These are phyloP conservation scores for Penicillium griseofulvum DNA, from an alignment of 2,329 filamentous ascomycete species.

Conservation along the genomic window DNA sequence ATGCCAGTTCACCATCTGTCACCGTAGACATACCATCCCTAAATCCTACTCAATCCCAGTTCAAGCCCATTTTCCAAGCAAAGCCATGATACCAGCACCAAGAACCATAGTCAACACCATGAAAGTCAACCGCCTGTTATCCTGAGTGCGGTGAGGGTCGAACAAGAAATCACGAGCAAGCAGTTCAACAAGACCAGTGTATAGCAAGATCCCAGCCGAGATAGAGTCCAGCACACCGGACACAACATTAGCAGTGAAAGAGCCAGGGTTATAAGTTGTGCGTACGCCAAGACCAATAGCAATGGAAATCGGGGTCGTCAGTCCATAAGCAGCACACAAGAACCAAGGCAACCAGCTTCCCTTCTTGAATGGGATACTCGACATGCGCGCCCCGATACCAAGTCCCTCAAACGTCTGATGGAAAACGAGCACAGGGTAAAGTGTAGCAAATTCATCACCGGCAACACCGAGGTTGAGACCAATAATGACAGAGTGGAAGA, in stretches of 20 bases:
- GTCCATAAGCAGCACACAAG: slow-evolving; percentile 49
- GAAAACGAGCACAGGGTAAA: slow-evolving; percentile 62
- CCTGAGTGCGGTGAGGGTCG: slow-evolving; percentile 46
- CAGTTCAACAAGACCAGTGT: slow-evolving; percentile 52
- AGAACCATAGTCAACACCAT: slow-evolving; percentile 44
- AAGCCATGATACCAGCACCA: slow-evolving; percentile 48
- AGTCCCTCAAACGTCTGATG: slow-evolving; percentile 64
- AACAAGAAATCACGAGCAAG: slow-evolving; percentile 53
- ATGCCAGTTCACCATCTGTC: not conserved
- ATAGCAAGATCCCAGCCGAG: slow-evolving; percentile 51
- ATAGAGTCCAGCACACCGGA: slow-evolving; percentile 49
- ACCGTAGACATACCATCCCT: not conserved
- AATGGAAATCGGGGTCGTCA: slow-evolving; percentile 55
- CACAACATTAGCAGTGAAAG: slow-evolving; percentile 45
- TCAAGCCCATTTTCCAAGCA: slow-evolving; percentile 53
- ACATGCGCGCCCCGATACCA: slow-evolving; percentile 60
- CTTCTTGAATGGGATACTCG: slow-evolving; percentile 53
- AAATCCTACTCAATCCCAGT: not conserved
- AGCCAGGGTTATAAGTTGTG: slow-evolving; percentile 43
- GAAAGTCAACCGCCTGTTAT: slow-evolving; percentile 39
- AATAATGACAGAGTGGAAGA: slow-evolving; percentile 65
- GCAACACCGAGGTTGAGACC: slow-evolving; percentile 62
- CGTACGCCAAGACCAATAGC: slow-evolving; percentile 48
- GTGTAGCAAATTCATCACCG: slow-evolving; percentile 55
- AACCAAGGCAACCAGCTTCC: slow-evolving; percentile 50